A percentile compares a stretch with the other conserved stretches of the same genome.
phyloP scores from a whole-genome alignment of 192 early-diverging fungal genomes.

The Podila epicladia region DNA sequence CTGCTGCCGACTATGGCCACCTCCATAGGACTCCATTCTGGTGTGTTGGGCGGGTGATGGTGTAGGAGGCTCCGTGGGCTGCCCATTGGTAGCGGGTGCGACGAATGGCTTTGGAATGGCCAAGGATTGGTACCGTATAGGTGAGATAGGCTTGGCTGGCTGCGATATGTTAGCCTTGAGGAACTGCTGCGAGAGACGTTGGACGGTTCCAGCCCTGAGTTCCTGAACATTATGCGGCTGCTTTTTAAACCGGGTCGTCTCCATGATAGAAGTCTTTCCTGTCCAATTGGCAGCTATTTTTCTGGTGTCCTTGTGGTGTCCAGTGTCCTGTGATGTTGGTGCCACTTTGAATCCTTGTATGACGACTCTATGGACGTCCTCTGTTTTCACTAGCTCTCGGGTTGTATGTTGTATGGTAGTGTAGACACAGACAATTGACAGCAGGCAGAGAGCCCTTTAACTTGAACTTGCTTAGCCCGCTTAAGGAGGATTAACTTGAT shows the following conservation, averaged over 20 bases:
- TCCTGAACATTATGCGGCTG: constrained; percentile 26
- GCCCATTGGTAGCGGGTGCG: neutral
- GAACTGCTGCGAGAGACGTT: constrained; percentile 45
- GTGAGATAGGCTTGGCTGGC: neutral
- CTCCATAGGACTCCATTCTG: neutral
- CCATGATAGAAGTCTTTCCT: neutral
- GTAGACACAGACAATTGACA: no score
- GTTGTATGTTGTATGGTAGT: no score
- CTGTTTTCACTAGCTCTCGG: no score
- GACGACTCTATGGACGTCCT: no score
- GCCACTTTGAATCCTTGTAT: no score
- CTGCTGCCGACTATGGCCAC: constrained; percentile 23
- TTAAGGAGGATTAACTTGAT: no score
- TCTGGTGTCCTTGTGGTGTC: neutral
- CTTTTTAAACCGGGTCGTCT: constrained; percentile 26
- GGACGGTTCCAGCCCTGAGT: constrained; percentile 33
- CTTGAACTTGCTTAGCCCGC: no score
- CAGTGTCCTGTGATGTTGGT: neutral
- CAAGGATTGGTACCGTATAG: constrained; percentile 23
- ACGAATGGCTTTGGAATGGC: constrained; percentile 26
- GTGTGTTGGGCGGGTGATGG: neutral
- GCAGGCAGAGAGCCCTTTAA: no score
- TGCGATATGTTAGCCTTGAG: constrained; percentile 18
- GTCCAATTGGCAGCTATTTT: neutral
- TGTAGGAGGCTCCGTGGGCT: neutral